Base-by-base conservation (phyloP, 2,329 filamentous ascomycete genomes). In the Claviceps digitariae region DNA sequence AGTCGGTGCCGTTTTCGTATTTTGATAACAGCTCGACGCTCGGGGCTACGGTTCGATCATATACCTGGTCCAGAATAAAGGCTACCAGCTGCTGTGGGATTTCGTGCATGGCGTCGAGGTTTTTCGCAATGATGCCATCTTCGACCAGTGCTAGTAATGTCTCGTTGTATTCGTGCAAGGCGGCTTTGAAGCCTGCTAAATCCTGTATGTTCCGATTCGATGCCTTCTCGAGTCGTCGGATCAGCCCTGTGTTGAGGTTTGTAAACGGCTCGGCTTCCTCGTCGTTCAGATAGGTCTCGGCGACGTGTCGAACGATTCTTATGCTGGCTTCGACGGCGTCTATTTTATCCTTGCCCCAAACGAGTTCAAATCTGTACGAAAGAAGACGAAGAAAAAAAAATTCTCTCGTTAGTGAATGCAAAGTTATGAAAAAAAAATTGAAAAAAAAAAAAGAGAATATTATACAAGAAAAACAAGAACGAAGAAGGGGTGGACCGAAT, bases 21-120 rank as follows among this genome's bases (percentile, higher is more conserved):
- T 87, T 84, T 55, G 83, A 82, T 13, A 97, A 79, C 10, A 84
- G 80, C 57, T 95, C 87, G 25, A 95, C 89, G 56, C 86, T 82
- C 6, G 89, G 90, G 2, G 90, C 93, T 8, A 98, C 93, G 5
- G 89, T 95, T 50, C 93, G 87, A 62, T 90, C 83, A 70, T 96
- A 97, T 23, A 89, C 86, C 66, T 98, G 90, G 52, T 80, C 83
- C 44, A 95, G 78, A 61, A 96, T 91, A 59, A 89, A 84, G 59
- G 86, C 82, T 48, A 90, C 83, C 49, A 90, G 79, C 46, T 81
- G 79, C 45, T 87, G 75, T 7, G 86, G 82, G 20, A 96, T 72
- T 48, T 79, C 76, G 61, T 86, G 83, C 64, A 81, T 81, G 48
- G 73, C 71, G 58, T 86, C 80, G 48, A 97, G 75, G 59, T 87